A percentile compares a stretch with the other conserved stretches of the same genome.
Evolutionary conservation across 306 rosid species (phyloP).

Genomic region (Boehmeria nivea): DNA sequence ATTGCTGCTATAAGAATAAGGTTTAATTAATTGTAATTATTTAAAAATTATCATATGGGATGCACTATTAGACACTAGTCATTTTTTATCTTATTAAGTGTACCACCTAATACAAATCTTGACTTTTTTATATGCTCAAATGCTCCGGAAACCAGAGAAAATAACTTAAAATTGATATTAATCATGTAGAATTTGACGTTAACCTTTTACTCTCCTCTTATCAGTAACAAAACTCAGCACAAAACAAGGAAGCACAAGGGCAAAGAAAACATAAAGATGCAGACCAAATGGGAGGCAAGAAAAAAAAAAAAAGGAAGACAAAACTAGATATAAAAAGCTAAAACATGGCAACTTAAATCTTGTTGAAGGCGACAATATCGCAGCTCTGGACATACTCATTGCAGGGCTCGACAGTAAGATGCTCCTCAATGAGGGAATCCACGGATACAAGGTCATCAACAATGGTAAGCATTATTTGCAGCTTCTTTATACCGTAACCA

Average conservation of each 20-base stretch:
- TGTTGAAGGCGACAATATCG: constrained; percentile 93
- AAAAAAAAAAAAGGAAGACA: not conserved
- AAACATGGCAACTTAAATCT: constrained; percentile 54
- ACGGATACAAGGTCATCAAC: constrained; percentile 85
- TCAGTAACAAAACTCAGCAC: not conserved
- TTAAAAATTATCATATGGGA: too few relatives aligned
- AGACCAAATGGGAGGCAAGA: too few relatives aligned
- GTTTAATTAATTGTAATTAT: too few relatives aligned
- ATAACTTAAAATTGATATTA: too few relatives aligned
- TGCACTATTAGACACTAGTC: too few relatives aligned
- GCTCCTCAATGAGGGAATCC: constrained; percentile 69
- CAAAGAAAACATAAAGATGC: not conserved
- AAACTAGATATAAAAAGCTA: not conserved
- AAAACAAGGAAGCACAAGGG: not conserved
- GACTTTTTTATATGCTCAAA: too few relatives aligned
- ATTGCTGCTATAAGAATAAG: too few relatives aligned
- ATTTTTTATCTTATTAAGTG: too few relatives aligned
- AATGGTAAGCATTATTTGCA: constrained; percentile 78
- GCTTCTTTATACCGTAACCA: constrained; percentile 87
- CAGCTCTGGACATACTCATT: constrained; percentile 79
- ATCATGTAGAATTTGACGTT: not conserved
- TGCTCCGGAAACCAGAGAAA: too few relatives aligned
- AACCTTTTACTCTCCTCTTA: not conserved
- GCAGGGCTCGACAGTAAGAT: constrained; percentile 61
- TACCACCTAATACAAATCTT: too few relatives aligned